A percentile compares a stretch with the other conserved stretches of the same genome.
Evolutionary conservation across 495 filamentous ascomycete species (phyloP).

Genomic region (Staphylotrichum longicolle): DNA sequence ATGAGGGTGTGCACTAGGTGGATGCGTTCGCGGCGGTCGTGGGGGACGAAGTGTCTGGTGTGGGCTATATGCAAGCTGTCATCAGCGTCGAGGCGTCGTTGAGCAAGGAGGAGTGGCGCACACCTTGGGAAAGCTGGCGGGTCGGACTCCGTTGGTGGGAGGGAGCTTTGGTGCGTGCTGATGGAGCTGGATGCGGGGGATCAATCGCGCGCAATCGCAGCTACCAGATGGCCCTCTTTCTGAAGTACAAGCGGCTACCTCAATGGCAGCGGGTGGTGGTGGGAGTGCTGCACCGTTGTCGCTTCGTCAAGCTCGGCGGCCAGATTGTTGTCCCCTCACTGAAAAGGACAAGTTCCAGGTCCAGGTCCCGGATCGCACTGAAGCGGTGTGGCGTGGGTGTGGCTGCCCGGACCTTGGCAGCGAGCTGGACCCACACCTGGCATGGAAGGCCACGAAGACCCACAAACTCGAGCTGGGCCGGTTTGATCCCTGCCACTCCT

Average conservation of each 20-base stretch:
- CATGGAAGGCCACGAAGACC: too few relatives aligned
- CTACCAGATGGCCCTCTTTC: not conserved
- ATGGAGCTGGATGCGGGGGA: not conserved
- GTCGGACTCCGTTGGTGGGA: not conserved
- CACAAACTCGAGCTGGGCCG: too few relatives aligned
- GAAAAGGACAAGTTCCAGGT: slow-evolving; percentile 40
- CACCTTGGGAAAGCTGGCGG: slow-evolving; percentile 9
- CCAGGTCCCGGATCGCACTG: slow-evolving; percentile 2
- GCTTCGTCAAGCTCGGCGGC: slow-evolving; percentile 24
- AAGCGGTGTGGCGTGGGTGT: slow-evolving; percentile 25
- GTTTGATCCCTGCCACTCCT: too few relatives aligned
- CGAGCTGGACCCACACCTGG: not conserved
- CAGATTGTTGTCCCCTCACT: slow-evolving; percentile 28
- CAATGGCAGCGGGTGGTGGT: slow-evolving; percentile 11
- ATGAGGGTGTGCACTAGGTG: not conserved
- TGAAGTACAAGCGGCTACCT: not conserved
- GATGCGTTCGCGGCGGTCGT: not conserved
- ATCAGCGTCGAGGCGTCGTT: slow-evolving; percentile 25
- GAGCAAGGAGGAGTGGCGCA: slow-evolving; percentile 17
- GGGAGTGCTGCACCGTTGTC: slow-evolving; percentile 23
- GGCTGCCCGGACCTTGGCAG: slow-evolving; percentile 16
- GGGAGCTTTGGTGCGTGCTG: not conserved
- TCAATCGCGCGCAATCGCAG: slow-evolving; percentile 9
- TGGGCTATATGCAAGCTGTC: slow-evolving; percentile 30
- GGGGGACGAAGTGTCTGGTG: not conserved